A percentile compares a stretch with the other conserved stretches of the same genome.
Evolutionary conservation across 2,329 filamentous ascomycete species (phyloP).

Genomic region (Capronia coronata): DNA sequence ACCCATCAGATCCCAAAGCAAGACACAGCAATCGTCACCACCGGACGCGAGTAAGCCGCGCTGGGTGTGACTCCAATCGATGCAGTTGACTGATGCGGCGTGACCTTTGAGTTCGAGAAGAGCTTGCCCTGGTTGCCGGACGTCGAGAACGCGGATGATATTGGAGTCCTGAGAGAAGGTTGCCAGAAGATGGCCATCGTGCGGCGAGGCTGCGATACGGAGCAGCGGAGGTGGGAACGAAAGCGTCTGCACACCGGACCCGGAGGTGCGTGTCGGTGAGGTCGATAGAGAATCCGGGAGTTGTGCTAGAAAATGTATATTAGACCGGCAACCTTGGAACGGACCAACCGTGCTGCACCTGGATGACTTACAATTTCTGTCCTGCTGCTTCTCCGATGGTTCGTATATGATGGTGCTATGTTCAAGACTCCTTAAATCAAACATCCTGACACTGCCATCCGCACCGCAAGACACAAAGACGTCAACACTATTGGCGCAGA

Average conservation of each 20-base stretch:
- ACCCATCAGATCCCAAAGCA: constrained; percentile 89
- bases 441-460: constrained; percentile 97
- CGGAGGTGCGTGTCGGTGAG: constrained; percentile 22
- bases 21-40: constrained; percentile 81
- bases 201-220: constrained; percentile 63
- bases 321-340: not conserved
- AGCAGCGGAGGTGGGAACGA: constrained; percentile 59
- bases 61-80: constrained; percentile 88
- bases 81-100: constrained; percentile 75
- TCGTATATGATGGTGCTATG: constrained; percentile 99
- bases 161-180: constrained; percentile 93
- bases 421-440: constrained; percentile 89
- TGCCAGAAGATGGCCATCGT: constrained; percentile 91
- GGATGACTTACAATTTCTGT: constrained; percentile 60
- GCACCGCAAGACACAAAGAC: constrained; percentile 97
- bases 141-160: constrained; percentile 88
- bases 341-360: constrained; percentile 46
- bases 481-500: constrained; percentile 97
- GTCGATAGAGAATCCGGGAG: constrained; percentile 20
- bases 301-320: constrained; percentile 14
- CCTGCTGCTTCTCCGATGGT: constrained; percentile 71
- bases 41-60: constrained; percentile 86
- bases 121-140: constrained; percentile 91
- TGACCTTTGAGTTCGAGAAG: constrained; percentile 90
- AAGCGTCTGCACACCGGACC: constrained; percentile 13